Percentiles rank a stretch among this genome's conserved stretches.
phyloP scores from a whole-genome alignment of 805 yeast genomes.

The Zygosaccharomyces pseudorouxii region DNA sequence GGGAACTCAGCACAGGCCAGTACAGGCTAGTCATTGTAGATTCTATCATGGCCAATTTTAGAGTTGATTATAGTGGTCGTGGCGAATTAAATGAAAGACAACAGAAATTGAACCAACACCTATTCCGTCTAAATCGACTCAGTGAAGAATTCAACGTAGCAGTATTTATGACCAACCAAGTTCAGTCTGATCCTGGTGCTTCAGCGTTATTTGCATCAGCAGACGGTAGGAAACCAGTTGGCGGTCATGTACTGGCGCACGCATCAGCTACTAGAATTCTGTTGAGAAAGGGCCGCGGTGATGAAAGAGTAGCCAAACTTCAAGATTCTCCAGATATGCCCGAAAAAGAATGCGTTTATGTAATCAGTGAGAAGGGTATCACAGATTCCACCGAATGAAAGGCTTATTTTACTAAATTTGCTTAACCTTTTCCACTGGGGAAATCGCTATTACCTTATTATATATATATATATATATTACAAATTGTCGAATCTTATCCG shows the following conservation, averaged over 20 bases:
- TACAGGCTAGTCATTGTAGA: constrained; percentile 60
- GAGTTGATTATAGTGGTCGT: constrained; percentile 75
- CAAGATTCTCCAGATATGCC: constrained; percentile 83
- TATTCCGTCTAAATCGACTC: constrained; percentile 49
- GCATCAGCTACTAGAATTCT: constrained; percentile 74
- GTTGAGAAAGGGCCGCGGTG: constrained; percentile 72
- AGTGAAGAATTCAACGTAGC: constrained; percentile 79
- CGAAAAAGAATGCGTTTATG: constrained; percentile 71
- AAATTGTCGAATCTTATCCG: background rate
- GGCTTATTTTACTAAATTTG: background rate
- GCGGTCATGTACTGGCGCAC: constrained; percentile 79
- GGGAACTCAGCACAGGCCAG: constrained; percentile 61
- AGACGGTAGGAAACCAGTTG: constrained; percentile 80
- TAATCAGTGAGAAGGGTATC: constrained; percentile 65
- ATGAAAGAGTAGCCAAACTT: constrained; percentile 73
- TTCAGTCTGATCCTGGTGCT: constrained; percentile 82
- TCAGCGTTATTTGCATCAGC: constrained; percentile 73
- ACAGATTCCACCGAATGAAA: constrained; percentile 43
- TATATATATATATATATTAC: background rate
- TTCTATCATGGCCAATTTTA: constrained; percentile 72
- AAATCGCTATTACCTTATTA: background rate
- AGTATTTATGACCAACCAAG: constrained; percentile 70
- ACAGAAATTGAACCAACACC: constrained; percentile 59
- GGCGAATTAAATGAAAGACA: constrained; percentile 76
- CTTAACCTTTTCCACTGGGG: background rate